A percentile compares a stretch with the other conserved stretches of the same genome.
Conservation (phyloP, 1,139 yeast genomes). For the Casaregolazyma lundiana region DNA sequence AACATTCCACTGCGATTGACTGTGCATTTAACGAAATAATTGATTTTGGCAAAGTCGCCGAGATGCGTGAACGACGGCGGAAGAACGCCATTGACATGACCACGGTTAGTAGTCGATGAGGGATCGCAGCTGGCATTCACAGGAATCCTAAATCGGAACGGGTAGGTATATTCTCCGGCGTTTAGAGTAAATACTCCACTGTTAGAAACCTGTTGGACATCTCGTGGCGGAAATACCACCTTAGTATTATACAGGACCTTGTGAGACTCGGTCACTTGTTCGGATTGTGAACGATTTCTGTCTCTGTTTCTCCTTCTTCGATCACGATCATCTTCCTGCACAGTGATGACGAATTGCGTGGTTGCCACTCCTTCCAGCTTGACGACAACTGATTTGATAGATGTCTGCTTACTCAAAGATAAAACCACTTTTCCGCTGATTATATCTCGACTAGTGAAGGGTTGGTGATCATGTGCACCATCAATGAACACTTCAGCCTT, state of each 20-base stretch:
- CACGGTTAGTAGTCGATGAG: not conserved
- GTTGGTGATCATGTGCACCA: conserved; percentile 14
- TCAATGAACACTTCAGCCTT: not conserved
- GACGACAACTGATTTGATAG: conserved; percentile 50
- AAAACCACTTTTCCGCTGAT: conserved; percentile 47
- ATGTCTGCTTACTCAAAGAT: conserved; percentile 43
- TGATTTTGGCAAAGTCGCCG: conserved; percentile 45
- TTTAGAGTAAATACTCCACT: conserved; percentile 55
- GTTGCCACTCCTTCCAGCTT: conserved; percentile 55
- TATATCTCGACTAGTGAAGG: conserved; percentile 50
- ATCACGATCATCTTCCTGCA: conserved; percentile 20
- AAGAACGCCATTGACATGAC: conserved; percentile 24
- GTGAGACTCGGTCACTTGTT: conserved; percentile 43
- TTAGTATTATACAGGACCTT: conserved; percentile 51
- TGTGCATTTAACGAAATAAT: conserved; percentile 55
- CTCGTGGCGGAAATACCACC: conserved; percentile 59
- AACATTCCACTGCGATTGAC: conserved; percentile 52
- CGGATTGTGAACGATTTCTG: conserved; percentile 22
- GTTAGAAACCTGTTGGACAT: conserved; percentile 45
- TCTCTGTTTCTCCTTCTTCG: not conserved
- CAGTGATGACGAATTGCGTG: conserved; percentile 33
- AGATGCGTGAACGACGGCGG: conserved; percentile 56
- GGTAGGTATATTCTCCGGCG: conserved; percentile 56
- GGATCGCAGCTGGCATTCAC: conserved; percentile 46
- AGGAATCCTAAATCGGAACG: conserved; percentile 55